Evolutionary conservation across 441 rosid species (phyloP).

Genomic region (Corymbia calophylla): DNA sequence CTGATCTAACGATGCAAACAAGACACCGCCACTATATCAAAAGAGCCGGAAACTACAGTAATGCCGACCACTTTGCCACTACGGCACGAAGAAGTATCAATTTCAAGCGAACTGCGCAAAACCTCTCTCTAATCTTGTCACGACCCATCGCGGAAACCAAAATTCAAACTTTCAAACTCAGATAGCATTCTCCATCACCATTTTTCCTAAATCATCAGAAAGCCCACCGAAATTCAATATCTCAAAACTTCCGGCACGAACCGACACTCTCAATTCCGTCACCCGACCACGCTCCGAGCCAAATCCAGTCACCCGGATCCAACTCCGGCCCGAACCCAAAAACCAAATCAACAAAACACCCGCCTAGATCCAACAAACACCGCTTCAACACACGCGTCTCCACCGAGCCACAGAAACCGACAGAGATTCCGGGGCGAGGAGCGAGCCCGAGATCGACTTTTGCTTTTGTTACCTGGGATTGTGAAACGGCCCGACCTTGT

Average conservation of each 20-base stretch:
- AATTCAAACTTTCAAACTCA: neutral
- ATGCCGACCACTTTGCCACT: neutral
- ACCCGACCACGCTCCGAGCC: neutral
- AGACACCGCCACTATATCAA: neutral
- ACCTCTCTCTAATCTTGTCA: neutral
- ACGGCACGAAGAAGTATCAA: neutral
- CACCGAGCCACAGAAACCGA: neutral
- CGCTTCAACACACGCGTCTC: neutral
- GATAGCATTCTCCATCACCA: neutral
- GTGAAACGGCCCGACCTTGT: constrained; percentile 54
- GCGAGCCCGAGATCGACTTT: neutral
- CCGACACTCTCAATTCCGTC: neutral
- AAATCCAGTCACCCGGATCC: neutral
- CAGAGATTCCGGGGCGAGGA: neutral
- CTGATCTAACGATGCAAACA: neutral
- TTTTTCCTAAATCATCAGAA: neutral
- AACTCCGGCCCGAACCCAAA: neutral
- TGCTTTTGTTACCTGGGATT: constrained; percentile 30
- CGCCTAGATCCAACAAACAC: neutral
- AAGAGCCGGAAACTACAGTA: neutral
- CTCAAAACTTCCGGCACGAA: neutral
- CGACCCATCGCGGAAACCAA: neutral
- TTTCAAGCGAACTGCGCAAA: neutral
- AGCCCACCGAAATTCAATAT: neutral
- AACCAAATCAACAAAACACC: neutral